A percentile compares a stretch with the other conserved stretches of the same genome.
phyloP scores from a whole-genome alignment of 208 protist genomes.

The Leishmania gerbilli region DNA sequence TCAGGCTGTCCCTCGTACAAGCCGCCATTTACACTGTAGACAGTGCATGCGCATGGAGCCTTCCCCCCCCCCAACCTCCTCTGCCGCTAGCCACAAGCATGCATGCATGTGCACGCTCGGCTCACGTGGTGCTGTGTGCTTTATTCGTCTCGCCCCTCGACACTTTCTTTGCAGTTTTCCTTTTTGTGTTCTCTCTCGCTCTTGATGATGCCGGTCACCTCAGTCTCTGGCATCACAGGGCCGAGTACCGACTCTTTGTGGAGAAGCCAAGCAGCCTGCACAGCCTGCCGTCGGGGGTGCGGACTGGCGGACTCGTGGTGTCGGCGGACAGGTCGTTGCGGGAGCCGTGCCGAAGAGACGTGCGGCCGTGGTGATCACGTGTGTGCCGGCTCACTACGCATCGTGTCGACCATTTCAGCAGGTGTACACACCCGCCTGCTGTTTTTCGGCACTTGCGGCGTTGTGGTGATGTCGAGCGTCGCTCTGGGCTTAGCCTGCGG shows the following conservation, averaged over 20 bases:
- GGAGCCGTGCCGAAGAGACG: background rate
- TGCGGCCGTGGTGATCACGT: background rate
- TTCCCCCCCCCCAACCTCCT: no score
- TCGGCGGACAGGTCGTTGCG: background rate
- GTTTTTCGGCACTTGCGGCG: background rate
- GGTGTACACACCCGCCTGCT: background rate
- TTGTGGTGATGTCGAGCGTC: background rate
- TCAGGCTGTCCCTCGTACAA: constrained; percentile 28
- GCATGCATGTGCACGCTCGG: background rate
- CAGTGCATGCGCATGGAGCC: background rate
- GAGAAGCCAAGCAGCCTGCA: background rate
- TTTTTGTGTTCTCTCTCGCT: background rate
- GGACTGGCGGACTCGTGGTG: background rate
- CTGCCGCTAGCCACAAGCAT: background rate
- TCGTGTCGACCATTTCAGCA: background rate
- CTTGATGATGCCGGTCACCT: background rate
- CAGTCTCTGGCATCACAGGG: background rate
- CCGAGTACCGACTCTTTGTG: background rate
- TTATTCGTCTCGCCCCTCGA: no score
- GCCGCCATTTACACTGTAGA: constrained; percentile 24
- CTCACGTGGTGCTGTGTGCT: background rate
- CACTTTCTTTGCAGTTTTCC: background rate
- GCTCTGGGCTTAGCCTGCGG: background rate
- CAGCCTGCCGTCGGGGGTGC: background rate
- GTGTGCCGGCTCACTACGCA: background rate